These are phyloP conservation scores for Neurospora terricola DNA, from an alignment of 495 filamentous ascomycete species.

Conservation along the genomic window DNA sequence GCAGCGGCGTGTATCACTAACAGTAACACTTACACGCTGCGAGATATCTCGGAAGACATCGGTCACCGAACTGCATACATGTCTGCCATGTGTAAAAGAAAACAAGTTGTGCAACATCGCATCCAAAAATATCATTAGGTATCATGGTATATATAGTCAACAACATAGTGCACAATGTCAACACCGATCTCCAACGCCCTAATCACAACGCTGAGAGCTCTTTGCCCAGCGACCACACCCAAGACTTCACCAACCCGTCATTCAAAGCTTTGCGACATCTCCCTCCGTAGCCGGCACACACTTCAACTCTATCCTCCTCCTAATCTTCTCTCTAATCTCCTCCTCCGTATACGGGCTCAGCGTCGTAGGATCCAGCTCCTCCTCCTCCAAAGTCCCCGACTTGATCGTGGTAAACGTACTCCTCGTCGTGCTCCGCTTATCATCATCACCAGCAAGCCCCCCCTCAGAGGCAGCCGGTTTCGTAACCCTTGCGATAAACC, in stretches of 20 bases:
- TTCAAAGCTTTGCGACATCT: neutral
- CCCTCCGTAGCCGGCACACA: neutral
- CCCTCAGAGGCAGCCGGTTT: slow-evolving; percentile 26
- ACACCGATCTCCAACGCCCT: neutral
- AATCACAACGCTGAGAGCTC: neutral
- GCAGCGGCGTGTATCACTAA: neutral
- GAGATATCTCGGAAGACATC: neutral
- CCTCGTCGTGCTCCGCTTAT: neutral
- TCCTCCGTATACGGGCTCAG: slow-evolving; percentile 41
- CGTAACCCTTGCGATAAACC: slow-evolving; percentile 40
- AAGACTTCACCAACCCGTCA: neutral
- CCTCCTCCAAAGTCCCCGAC: slow-evolving; percentile 45
- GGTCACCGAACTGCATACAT: neutral
- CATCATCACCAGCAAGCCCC: neutral
- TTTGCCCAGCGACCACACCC: neutral
- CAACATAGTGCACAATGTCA: neutral
- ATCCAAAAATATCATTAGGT: neutral
- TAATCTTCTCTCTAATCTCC: slow-evolving; percentile 43
- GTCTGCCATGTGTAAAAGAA: neutral
- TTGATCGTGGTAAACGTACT: slow-evolving; percentile 43
- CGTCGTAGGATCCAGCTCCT: slow-evolving; percentile 39
- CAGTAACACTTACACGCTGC: neutral
- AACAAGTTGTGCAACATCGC: neutral
- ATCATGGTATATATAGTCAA: neutral
- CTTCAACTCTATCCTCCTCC: slow-evolving; percentile 24